phyloP scores from a whole-genome alignment of 768 basidiomycete genomes.

The Mrakia gelida region DNA sequence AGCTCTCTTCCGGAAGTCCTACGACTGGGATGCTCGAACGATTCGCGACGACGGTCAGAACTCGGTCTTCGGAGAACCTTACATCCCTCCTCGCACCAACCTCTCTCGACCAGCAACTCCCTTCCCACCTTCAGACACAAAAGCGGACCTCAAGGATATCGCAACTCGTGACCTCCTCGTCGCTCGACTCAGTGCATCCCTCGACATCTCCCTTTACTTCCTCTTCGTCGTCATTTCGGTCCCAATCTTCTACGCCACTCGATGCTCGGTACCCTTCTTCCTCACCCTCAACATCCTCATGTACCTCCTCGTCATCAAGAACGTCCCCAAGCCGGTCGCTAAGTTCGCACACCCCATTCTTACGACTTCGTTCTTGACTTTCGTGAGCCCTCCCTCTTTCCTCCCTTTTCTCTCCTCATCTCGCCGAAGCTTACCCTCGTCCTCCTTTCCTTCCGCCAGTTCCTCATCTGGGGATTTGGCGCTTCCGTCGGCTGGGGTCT shows the following conservation, averaged over 20 bases:
- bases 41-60: not conserved
- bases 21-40: constrained; percentile 2
- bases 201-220: constrained; percentile 24
- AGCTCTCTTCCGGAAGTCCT: not conserved
- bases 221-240: constrained; percentile 10
- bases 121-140: not conserved
- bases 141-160: not conserved
- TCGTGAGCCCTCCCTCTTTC: not conserved
- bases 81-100: not conserved
- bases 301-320: constrained; percentile 24
- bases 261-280: constrained; percentile 22
- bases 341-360: constrained; percentile 19
- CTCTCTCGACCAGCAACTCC: constrained; percentile 11
- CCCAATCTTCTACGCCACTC: constrained; percentile 24
- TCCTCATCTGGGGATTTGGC: constrained; percentile 28
- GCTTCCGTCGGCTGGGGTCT: constrained; percentile 23
- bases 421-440: not conserved
- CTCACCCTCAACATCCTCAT: constrained; percentile 24
- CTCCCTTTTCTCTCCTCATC: not conserved
- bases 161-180: constrained; percentile 18
- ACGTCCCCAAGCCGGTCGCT: not conserved
- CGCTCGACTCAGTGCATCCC: not conserved
- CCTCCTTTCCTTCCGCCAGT: not conserved
- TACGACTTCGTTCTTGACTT: not conserved
- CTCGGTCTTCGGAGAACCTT: not conserved